These are phyloP conservation scores for Nymphaea thermarum DNA, from an alignment of 164 flowering plant genomes.

Conservation along the genomic window DNA sequence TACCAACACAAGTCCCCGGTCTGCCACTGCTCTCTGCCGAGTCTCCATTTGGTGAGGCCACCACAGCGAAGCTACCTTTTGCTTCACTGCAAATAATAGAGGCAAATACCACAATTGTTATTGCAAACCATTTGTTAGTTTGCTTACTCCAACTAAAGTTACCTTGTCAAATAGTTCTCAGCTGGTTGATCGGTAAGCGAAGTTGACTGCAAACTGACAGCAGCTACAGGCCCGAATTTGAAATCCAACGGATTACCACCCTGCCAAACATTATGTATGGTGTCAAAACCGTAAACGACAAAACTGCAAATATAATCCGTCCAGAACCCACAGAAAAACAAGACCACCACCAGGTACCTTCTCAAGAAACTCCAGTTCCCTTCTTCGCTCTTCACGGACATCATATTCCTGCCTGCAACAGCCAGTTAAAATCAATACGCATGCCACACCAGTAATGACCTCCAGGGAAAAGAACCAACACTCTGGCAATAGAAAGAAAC, in stretches of 20 bases:
- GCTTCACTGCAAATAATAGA: conserved; percentile 54
- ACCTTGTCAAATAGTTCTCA: conserved; percentile 67
- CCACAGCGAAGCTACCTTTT: conserved; percentile 74
- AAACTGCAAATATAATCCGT: not conserved
- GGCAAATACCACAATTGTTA: conserved; percentile 1
- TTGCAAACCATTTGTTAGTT: not conserved
- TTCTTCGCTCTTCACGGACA: conserved; percentile 78
- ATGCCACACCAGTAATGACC: not conserved
- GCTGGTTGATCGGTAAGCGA: conserved; percentile 70
- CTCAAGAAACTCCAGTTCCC: conserved; percentile 95
- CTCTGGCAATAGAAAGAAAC: not conserved
- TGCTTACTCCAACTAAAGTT: conserved; percentile 1
- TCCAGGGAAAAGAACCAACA: no score
- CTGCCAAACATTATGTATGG: conserved; percentile 18
- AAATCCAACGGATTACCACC: conserved; percentile 98
- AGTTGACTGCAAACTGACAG: conserved; percentile 86
- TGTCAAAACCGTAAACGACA: not conserved
- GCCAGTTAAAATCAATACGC: conserved; percentile 5
- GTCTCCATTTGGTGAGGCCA: conserved; percentile 89
- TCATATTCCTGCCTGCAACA: conserved; percentile 76
- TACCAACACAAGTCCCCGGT: conserved; percentile 38
- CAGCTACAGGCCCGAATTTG: conserved; percentile 50
- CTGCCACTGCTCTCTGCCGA: conserved; percentile 87
- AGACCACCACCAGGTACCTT: conserved; percentile 23
- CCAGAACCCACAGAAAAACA: not conserved